phyloP scores from a whole-genome alignment of 73 alveolate species.

The Uronychia binucleata region DNA sequence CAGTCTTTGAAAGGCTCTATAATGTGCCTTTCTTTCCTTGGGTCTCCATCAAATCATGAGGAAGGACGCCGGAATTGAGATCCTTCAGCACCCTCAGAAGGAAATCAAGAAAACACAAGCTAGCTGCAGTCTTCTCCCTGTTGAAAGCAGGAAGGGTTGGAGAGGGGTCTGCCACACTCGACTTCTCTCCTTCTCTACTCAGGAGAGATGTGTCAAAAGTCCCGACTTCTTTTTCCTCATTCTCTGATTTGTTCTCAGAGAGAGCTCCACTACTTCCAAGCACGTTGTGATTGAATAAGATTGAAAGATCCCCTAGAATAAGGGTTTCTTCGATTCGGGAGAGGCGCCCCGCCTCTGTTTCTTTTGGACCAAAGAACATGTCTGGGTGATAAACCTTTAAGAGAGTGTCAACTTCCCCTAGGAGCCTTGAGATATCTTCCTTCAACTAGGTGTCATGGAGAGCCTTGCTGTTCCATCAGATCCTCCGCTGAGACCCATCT shows the following conservation, averaged over 20 bases:
- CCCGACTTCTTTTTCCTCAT: not conserved
- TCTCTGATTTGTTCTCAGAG: not conserved
- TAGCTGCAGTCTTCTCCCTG: not conserved
- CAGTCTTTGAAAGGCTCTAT: not conserved
- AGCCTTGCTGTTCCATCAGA: not conserved
- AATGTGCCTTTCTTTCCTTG: no score
- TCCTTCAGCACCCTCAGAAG: not conserved
- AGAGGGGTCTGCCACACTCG: not conserved
- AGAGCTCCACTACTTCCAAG: no score
- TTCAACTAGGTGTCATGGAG: not conserved
- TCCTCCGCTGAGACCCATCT: not conserved
- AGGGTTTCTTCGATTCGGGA: not conserved
- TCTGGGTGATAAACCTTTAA: not conserved
- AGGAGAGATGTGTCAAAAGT: not conserved
- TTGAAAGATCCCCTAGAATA: not conserved
- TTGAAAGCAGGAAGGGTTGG: not conserved
- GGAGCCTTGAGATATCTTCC: not conserved
- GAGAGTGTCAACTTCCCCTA: not conserved
- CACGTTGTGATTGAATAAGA: not conserved
- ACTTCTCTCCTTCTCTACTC: not conserved
- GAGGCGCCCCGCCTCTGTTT: not conserved
- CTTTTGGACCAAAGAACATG: no score
- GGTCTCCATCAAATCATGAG: no score
- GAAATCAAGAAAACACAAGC: not conserved
- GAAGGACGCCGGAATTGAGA: not conserved